Evolutionary conservation across 129 eudicot species (phyloP), one percentile per base, ranked within the genome.

Genomic region (Pulicaria dysenterica): DNA sequence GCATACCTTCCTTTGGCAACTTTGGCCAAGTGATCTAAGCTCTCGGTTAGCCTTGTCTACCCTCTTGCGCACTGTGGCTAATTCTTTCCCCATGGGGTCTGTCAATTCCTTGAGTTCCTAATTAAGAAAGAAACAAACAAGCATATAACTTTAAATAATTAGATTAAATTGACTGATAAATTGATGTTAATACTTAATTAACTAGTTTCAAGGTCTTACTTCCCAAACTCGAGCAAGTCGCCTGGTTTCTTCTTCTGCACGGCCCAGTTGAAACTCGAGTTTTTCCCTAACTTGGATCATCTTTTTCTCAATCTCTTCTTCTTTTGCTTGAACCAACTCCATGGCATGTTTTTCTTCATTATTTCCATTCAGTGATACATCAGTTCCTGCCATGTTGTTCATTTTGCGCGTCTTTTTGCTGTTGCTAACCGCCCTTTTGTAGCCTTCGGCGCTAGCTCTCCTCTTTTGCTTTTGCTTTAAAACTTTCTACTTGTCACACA

Each of bases 1-100:
- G 8, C 14, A 13, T 82, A 85, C 91, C 83, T 83, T 88, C 85
- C 81, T 85, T 41, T 81, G 85, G 75, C 87, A 85, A 67, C 80
- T 75, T 37, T 80, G 84, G 39, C 75, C 88, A n/a, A 88, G 83
- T 15, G 84, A 81, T 81, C 81, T 88, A 6, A 88, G 80, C 46
- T 88, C 91, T 2, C 86, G 85, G 63, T 79, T 88, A 34, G 77
- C 83, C 12, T 44, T 14, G 48, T 88, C 91, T 13, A 88, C 80
- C 75, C 62, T 88, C 70, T 79, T 85, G 7, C 88, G 86, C 15
- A 88, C 83, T 1, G 45, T 39, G 42, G 79, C 83, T 24, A 88
- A 75, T 74, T 88, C 86, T 69, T 88, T 88, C 60, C 81, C 81
- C 91, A 79, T 77, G 16, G 91, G 95, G 79, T 89, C 91, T 3